Evolutionary conservation across 441 rosid species (phyloP).

Genomic region (Corymbia calophylla): DNA sequence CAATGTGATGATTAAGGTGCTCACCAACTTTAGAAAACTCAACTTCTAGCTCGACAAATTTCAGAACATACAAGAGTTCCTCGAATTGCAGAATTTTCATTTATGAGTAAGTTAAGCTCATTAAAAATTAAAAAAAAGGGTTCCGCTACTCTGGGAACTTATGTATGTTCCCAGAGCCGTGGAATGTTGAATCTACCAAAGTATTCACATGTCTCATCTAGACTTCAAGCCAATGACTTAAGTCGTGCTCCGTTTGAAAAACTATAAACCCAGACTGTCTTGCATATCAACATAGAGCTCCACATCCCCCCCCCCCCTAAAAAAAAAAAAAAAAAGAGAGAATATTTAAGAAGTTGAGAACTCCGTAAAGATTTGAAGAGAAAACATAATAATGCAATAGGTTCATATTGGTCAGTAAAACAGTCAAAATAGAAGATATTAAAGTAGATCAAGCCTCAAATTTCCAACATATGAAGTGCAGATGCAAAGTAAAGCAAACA

Average conservation of each 20-base stretch:
- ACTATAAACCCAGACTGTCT: background rate
- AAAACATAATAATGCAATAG: background rate
- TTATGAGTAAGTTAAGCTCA: background rate
- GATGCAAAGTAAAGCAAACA: background rate
- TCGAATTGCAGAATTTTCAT: background rate
- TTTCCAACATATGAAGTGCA: background rate
- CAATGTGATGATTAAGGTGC: background rate
- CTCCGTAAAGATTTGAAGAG: background rate
- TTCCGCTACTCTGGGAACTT: background rate
- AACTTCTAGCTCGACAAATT: background rate
- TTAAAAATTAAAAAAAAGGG: background rate
- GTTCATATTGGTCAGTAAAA: background rate
- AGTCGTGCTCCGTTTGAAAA: background rate
- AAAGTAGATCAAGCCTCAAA: background rate
- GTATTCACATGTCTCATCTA: background rate
- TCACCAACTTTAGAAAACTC: background rate
- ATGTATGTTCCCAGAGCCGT: background rate
- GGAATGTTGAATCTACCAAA: background rate
- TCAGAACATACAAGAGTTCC: background rate
- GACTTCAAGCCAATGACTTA: background rate
- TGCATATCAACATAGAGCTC: background rate
- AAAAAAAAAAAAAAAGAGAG: too few species aligned
- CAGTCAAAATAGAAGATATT: background rate
- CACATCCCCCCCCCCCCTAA: background rate
- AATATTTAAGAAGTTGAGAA: background rate